Base-by-base conservation (phyloP, 2,329 filamentous ascomycete genomes). In the Hypoxylon sp. region DNA sequence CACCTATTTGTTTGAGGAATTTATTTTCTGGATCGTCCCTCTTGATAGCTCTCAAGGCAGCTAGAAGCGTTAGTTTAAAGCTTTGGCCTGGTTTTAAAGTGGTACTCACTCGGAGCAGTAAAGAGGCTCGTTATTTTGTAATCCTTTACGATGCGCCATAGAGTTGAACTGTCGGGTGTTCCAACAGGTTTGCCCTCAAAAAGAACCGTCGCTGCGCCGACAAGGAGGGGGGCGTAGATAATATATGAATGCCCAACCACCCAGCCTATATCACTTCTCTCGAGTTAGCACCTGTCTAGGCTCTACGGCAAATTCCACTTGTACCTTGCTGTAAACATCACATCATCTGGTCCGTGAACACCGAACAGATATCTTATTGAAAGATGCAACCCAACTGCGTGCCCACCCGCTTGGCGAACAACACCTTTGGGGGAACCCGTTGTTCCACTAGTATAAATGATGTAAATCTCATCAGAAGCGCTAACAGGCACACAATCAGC, bases 161-260 rank as follows among this genome's bases (percentile, higher is more conserved):
- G 96, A 0, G 91, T 91, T 5, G 93, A 91, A 0, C 93, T 92
- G 73, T 97, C 90, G 0, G 94, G 94, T 0, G 94, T 97, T 3
- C 94, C 94, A 11, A 97, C 85, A 0, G 94, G 94, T 72, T 98
- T 98, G n/a, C 94, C 95, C 80, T 98, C 94, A 78, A 94, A 98
- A 0, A 98, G 83, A 0, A 98, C 88, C 0, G 93, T 97, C 1
- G 94, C 90, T 1, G 94, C 94, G 4, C 94, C 94, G 0, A 91
- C 89, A 1, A 98, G 86, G 5, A 98, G 86, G 11, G 94, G 94
- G 3, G 89, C 94, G 76, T 98, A 98, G 11, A 97, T 83, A 69
- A 97, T 97, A 77, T 96, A 98, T 5, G 89, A 91, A 76, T 94
- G 89, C 2, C 93, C 93, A 0, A 96, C 93, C 0, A 94, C 93